Evolutionary conservation across 768 basidiomycete species (phyloP), one percentile per base, ranked within the genome.

Genomic region (Asterophora lycoperdoides): DNA sequence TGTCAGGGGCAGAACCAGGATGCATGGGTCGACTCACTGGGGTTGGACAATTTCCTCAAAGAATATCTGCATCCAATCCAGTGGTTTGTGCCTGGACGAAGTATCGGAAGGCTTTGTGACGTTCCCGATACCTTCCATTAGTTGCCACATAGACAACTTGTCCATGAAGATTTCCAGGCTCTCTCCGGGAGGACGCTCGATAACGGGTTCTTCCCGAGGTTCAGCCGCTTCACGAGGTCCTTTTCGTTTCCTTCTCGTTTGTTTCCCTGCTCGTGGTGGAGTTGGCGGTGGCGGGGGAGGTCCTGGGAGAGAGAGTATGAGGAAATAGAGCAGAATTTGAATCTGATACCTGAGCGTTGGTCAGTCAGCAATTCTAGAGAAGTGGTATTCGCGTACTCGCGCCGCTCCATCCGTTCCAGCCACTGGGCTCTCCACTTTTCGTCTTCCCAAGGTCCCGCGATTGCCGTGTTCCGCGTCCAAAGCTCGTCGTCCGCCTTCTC

Each of bases 21-120:
- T 23, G 23, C 3, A 23, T 23, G 23, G 17, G 9, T 1, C 6
- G 19, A 69, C 80, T 45, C 57, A 88, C 87, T 75, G 70, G 34
- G 69, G 74, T 54, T 87, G 83, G 13, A 90, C 80, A 40, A 86
- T 58, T 19, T 81, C 77, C 57, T 83, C 79, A 41, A 74, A 84
- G 59, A 90, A 90, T 1, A 61, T 52, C 60, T 90, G 89, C 67
- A 80, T 81, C 88, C 89, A 90, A 56, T 92, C 88, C 2, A 70
- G 68, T 8, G 48, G 37, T 32, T 74, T 68, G 15, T 72, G 60
- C 6, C 55, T 56, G 10, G 56, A 54, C 20, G 50, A 51, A 53
- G 39, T 14, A 10, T 45, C 57, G 41, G 37, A 42, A 36, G 49
- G 43, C 41, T 42, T 60, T 15, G 45, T 20, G 34, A 51, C 46